A percentile compares a stretch with the other conserved stretches of the same genome.
Conservation (phyloP, 1,284 basidiomycete species). For the Cystobasidium sp. region DNA sequence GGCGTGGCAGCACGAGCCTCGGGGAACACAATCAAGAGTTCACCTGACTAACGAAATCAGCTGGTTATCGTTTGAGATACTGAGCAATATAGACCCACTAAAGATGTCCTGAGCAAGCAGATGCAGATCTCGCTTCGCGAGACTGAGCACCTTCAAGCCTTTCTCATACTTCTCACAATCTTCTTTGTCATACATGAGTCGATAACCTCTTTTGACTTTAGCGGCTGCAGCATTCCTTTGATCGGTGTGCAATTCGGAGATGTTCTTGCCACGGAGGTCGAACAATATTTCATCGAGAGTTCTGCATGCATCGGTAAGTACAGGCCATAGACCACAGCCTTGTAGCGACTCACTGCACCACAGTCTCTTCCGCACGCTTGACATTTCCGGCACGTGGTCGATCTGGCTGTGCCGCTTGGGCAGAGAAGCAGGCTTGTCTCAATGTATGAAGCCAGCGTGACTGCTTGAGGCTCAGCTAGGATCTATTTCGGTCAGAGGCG, state of each 20-base stretch:
- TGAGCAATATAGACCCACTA: slow-evolving; percentile 8
- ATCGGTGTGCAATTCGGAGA: slow-evolving; percentile 44
- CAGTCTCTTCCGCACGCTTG: slow-evolving; percentile 5
- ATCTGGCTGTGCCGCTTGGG: slow-evolving; percentile 16
- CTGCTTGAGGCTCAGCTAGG: not conserved
- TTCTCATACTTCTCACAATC: slow-evolving; percentile 49
- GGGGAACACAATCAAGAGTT: slow-evolving; percentile 27
- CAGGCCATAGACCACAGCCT: not conserved
- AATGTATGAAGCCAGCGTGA: slow-evolving; percentile 37
- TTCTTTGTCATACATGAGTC: slow-evolving; percentile 49
- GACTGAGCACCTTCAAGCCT: slow-evolving; percentile 46
- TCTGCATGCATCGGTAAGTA: slow-evolving; percentile 20
- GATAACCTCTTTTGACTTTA: slow-evolving; percentile 47
- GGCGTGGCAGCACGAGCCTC: slow-evolving; percentile 12
- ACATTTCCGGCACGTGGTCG: not conserved
- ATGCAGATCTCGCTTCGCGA: slow-evolving; percentile 35
- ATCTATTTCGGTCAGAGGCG: not conserved
- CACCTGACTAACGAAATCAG: slow-evolving; percentile 6
- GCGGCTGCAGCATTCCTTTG: slow-evolving; percentile 42
- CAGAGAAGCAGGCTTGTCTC: slow-evolving; percentile 38
- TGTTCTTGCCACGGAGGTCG: slow-evolving; percentile 46
- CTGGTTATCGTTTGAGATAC: not conserved
- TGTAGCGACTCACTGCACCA: slow-evolving; percentile 11
- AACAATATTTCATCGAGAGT: slow-evolving; percentile 50
- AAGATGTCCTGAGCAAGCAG: slow-evolving; percentile 34